These are phyloP conservation scores for Tetrapyrgos nigripes DNA, from an alignment of 1,284 basidiomycete species.

Conservation along the genomic window DNA sequence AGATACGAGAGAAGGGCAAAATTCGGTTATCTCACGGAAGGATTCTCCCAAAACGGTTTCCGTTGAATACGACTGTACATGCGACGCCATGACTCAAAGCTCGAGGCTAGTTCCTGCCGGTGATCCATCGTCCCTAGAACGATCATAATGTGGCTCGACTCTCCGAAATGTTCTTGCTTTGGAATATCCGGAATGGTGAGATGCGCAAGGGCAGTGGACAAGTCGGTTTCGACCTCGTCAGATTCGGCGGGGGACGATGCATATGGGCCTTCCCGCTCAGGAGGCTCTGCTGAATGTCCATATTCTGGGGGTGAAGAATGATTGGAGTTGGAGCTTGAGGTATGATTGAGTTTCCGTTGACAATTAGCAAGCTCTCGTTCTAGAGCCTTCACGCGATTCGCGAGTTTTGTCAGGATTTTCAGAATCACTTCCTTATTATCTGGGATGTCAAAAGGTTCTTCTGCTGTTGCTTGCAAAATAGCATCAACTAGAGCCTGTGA, in stretches of 20 bases:
- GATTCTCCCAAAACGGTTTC: not conserved
- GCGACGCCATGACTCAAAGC: not conserved
- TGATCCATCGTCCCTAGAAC: not conserved
- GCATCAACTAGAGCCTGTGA: not conserved
- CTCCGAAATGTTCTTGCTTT: slow-evolving; percentile 1
- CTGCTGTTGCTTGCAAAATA: not conserved
- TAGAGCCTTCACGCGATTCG: not conserved
- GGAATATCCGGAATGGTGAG: not conserved
- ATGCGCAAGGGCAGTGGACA: not conserved
- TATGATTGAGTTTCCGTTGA: not conserved
- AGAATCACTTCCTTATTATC: slow-evolving; percentile 1
- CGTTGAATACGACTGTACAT: not conserved
- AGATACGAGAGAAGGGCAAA: not conserved
- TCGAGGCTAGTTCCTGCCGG: not conserved
- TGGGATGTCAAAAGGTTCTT: not conserved
- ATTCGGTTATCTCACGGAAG: not conserved
- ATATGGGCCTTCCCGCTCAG: too few relatives aligned
- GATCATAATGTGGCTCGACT: slow-evolving; percentile 1
- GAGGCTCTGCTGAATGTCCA: too few relatives aligned
- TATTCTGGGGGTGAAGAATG: not conserved
- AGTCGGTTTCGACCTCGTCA: not conserved
- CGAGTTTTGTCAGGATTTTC: not conserved
- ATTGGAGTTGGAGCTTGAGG: not conserved
- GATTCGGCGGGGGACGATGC: not conserved
- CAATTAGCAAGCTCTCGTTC: not conserved